These are phyloP conservation scores for Paulownia fortunei DNA, from an alignment of 257 asterid species.

Conservation along the genomic window DNA sequence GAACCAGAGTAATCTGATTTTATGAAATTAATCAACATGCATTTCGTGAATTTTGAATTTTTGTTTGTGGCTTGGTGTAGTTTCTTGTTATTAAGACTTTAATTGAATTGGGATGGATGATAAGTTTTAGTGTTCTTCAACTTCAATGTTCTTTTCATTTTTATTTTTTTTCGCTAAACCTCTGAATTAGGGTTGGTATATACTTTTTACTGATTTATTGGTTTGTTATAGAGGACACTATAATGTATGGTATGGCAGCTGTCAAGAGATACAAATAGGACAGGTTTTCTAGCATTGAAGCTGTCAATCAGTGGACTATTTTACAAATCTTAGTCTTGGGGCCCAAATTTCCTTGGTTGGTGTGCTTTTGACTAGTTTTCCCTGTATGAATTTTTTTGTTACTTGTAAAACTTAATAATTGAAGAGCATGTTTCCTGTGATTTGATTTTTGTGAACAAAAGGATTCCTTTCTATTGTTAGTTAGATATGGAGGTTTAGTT, in stretches of 20 bases:
- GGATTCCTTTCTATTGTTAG: not conserved
- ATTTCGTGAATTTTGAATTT: not conserved
- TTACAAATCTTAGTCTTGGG: not conserved
- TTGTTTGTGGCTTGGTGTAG: not conserved
- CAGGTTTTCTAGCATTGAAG: constrained; percentile 4
- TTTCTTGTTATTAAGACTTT: not conserved
- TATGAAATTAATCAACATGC: constrained; percentile 2
- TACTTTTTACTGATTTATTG: constrained; percentile 2
- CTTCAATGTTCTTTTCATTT: not conserved
- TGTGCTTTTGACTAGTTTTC: not conserved
- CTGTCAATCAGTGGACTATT: not conserved
- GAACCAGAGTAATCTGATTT: constrained; percentile 20
- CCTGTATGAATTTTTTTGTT: not conserved
- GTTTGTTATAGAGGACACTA: not conserved
- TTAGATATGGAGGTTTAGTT: not conserved
- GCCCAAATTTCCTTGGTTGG: not conserved
- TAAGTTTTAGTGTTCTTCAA: constrained; percentile 3
- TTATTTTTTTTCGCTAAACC: not conserved
- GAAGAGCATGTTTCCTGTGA: not conserved
- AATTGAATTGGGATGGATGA: constrained; percentile 14
- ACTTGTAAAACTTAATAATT: not conserved
- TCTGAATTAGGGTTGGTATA: not conserved
- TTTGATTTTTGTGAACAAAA: not conserved
- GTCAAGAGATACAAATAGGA: not conserved
- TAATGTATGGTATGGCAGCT: not conserved